Conservation (phyloP, 2,329 filamentous ascomycete species). For the Colletotrichum coccodes region DNA sequence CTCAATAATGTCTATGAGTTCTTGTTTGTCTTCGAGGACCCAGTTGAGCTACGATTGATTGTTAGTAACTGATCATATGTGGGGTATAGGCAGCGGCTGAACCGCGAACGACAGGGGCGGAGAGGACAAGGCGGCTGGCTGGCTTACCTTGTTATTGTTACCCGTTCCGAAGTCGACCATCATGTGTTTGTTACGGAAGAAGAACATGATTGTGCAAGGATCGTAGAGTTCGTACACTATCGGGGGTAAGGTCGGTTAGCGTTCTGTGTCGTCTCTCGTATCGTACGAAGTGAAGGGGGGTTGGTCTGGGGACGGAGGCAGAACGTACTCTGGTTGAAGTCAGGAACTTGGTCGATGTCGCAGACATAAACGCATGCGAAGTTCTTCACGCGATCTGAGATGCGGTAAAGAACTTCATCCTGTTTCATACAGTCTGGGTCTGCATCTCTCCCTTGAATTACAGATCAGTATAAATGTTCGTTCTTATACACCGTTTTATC, state of each 20-base stretch:
- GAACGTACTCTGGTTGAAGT: slow-evolving; percentile 82
- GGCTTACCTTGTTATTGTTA: slow-evolving; percentile 97
- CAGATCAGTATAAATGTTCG: slow-evolving; percentile 58
- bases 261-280: not conserved
- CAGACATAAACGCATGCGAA: slow-evolving; percentile 94
- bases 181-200: slow-evolving; percentile 99
- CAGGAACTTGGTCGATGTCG: slow-evolving; percentile 89
- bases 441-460: slow-evolving; percentile 89
- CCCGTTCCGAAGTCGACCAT: slow-evolving; percentile 98
- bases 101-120: too few species aligned
- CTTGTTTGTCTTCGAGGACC: slow-evolving; percentile 96
- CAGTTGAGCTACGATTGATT: slow-evolving; percentile 58
- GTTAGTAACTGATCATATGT: not conserved
- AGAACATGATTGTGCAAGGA: slow-evolving; percentile 94
- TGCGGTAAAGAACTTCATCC: slow-evolving; percentile 94
- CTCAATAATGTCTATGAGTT: slow-evolving; percentile 98
- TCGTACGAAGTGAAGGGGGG: not conserved
- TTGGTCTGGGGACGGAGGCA: not conserved
- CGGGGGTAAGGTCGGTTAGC: not conserved
- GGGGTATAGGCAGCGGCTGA: too few species aligned
- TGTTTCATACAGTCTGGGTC: slow-evolving; percentile 80
- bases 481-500: too few species aligned
- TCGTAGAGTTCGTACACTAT: slow-evolving; percentile 76
- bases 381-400: slow-evolving; percentile 93
- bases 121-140: too few species aligned